phyloP scores from a whole-genome alignment of 1,139 yeast genomes.

The Blastobotrys illinoisensis region DNA sequence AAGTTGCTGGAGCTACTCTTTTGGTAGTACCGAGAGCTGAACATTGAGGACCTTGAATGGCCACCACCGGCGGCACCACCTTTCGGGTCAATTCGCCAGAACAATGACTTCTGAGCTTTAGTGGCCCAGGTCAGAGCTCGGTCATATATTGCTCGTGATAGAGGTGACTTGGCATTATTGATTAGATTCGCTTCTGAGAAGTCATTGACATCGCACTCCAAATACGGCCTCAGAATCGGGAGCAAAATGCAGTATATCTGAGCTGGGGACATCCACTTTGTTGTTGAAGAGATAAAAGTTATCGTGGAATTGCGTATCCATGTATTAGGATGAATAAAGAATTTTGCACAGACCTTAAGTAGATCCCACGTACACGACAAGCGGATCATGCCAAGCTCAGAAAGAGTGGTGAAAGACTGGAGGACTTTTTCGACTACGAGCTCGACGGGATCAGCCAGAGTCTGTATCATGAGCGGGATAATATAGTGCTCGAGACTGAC shows the following conservation, averaged over 20 bases:
- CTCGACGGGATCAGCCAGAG: conserved; percentile 78
- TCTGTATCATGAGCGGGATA: conserved; percentile 75
- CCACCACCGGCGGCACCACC: conserved; percentile 10
- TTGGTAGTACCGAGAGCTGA: background rate
- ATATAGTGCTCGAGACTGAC: conserved; percentile 82
- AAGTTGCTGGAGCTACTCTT: conserved; percentile 8
- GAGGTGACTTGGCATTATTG: conserved; percentile 59
- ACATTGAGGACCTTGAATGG: background rate
- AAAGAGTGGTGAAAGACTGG: conserved; percentile 54
- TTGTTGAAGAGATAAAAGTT: conserved; percentile 54
- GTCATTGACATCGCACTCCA: conserved; percentile 67
- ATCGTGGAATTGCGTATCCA: conserved; percentile 75
- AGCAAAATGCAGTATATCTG: conserved; percentile 78
- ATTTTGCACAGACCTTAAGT: conserved; percentile 42
- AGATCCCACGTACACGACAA: conserved; percentile 48
- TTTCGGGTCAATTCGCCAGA: conserved; percentile 57
- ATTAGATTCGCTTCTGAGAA: conserved; percentile 61
- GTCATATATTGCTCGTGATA: conserved; percentile 62
- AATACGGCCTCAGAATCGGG: conserved; percentile 73
- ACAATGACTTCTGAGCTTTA: conserved; percentile 59
- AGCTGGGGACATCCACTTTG: conserved; percentile 61
- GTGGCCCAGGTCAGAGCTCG: conserved; percentile 68
- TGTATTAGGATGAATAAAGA: conserved; percentile 77
- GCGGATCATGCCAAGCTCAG: conserved; percentile 50
- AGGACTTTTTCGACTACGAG: conserved; percentile 73